Base-by-base conservation (phyloP, 140 eudicot species). In the Stevia rebaudiana region DNA sequence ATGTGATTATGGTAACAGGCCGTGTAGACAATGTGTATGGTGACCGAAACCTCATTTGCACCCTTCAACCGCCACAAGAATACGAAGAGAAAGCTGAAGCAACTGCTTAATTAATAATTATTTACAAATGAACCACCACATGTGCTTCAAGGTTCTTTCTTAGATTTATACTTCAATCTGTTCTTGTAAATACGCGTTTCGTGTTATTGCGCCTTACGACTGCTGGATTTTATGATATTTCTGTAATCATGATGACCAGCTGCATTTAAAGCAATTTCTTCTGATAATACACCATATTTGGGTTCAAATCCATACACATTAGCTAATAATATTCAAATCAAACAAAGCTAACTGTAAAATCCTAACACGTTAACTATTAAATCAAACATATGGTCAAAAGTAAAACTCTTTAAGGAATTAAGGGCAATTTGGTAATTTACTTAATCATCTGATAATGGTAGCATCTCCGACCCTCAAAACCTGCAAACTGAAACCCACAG, bases 11-110 rank as follows among this genome's bases (percentile, higher is more conserved):
- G 41, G 7, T 36, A 2, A 36, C 85, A 91, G 98, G 92, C 28
- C 96, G 98, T 54, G 96, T 91, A 3, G 98, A 91, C 82, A 91
- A 91, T 67, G 98, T 91, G 74, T 87, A 91, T 30, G 98, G 98
- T 41, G 98, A 91, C 63, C 89, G 98, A 25, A 91, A 91, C 89
- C 91, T 91, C 44, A 62, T 91, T 61, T 91, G 96, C 89, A 91
- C 96, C 24, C 96, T 91, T 75, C 98, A 83, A 23, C 85, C 92
- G 0, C 80, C 83, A 68, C 75, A 87, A n/a, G 84, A 83, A 16
- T 78, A 70, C 13, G 96, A 87, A 71, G 98, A 91, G 85, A 73
- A 78, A 61, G 89, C 94, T 5, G 95, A 82, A 47, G 98, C 98
- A 1, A 81, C 96, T 67, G 98, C 98, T 44, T 90, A 71, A 13